A percentile compares a stretch with the other conserved stretches of the same genome.
phyloP scores from a whole-genome alignment of 305 asterid genomes.

The Nicotiana rustica region DNA sequence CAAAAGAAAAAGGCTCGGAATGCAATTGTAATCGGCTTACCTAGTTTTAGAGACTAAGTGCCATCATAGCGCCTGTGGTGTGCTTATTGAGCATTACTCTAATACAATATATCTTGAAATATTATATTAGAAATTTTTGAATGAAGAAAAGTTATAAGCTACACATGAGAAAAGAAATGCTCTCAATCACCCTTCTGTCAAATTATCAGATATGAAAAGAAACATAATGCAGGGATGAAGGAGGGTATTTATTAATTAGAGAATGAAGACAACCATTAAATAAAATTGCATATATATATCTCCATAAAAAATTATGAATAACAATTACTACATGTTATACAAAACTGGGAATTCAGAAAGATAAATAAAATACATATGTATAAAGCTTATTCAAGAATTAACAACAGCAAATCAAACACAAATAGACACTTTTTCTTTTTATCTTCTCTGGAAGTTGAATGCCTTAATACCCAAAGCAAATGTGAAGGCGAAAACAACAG shows the following conservation, averaged over 20 bases:
- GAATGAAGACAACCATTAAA: conserved; percentile 11
- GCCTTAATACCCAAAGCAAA: conserved; percentile 41
- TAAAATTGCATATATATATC: too few species aligned
- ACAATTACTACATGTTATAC: background rate
- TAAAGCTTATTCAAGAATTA: conserved; percentile 19
- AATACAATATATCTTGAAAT: background rate
- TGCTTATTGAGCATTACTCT: background rate
- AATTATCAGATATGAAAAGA: background rate
- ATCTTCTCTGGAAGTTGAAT: conserved; percentile 51
- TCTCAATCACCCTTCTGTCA: background rate
- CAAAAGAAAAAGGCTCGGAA: too few species aligned
- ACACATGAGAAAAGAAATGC: background rate
- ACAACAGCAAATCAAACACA: background rate
- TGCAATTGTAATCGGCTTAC: too few species aligned
- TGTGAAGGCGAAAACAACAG: conserved; percentile 42
- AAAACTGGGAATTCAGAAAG: conserved; percentile 29
- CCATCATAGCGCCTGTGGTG: too few species aligned
- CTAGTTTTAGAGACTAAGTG: too few species aligned
- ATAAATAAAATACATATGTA: background rate
- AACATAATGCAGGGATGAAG: background rate
- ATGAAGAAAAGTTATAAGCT: too few species aligned
- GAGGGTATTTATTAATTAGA: background rate
- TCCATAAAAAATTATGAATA: background rate
- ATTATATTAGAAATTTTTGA: background rate
- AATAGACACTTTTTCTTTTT: background rate